Evolutionary conservation across 2,329 filamentous ascomycete genomes (phyloP).

Genomic region (Didymella segeticola): DNA sequence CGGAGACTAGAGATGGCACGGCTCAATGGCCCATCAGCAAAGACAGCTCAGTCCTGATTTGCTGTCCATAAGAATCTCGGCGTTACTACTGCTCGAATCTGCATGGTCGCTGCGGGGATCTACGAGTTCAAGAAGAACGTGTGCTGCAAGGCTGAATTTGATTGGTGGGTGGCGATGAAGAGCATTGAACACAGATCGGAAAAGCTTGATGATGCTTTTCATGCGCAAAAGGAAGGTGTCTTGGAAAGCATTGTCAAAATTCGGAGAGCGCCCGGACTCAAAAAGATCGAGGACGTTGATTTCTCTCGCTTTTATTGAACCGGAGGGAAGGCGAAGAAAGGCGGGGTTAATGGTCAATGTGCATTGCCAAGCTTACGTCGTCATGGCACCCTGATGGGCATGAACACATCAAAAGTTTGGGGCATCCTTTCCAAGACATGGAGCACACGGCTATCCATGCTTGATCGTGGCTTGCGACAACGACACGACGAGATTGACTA

Average conservation of each 20-base stretch:
- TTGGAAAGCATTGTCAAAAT: too few relatives aligned
- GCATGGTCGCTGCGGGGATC: constrained; percentile 12
- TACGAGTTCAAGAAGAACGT: constrained; percentile 9
- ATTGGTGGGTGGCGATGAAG: constrained; percentile 3
- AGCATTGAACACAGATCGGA: neutral
- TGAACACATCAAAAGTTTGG: too few relatives aligned
- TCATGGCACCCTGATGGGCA: neutral
- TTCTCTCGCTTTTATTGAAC: neutral
- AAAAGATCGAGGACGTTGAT: too few relatives aligned
- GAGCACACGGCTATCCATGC: neutral
- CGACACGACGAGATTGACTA: neutral
- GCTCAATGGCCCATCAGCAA: constrained; percentile 1
- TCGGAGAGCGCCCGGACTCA: too few relatives aligned
- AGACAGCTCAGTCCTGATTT: constrained; percentile 11
- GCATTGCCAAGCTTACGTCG: neutral
- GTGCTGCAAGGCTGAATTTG: constrained; percentile 1
- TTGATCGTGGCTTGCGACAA: neutral
- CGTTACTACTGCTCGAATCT: constrained; percentile 9
- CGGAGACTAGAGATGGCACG: neutral
- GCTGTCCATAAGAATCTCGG: neutral
- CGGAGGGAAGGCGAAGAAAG: neutral
- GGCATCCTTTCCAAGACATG: neutral
- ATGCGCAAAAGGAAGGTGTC: constrained; percentile 7
- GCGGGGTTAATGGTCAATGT: neutral
- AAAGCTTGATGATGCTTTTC: constrained; percentile 9